A percentile compares a stretch with the other conserved stretches of the same genome.
phyloP scores from a whole-genome alignment of 2,329 filamentous ascomycete species.

The Didymosphaeria variabile region DNA sequence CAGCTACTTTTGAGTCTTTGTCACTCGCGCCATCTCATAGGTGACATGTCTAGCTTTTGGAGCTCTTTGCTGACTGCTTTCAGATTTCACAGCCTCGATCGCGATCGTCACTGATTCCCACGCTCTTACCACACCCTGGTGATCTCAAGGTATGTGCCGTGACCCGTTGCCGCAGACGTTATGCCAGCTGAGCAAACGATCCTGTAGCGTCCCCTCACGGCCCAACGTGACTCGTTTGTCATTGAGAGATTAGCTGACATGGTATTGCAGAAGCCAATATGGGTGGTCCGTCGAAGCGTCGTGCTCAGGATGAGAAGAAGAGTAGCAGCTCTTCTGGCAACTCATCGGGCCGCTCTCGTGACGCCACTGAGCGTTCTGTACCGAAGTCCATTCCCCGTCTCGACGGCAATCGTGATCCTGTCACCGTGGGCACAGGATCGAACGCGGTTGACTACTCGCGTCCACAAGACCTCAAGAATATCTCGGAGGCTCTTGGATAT shows the following conservation, averaged over 20 bases:
- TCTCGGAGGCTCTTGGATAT: constrained; percentile 48
- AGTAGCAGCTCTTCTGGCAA: constrained; percentile 35
- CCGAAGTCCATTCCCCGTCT: constrained; percentile 41
- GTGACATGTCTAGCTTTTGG: constrained; percentile 7
- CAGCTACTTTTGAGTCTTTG: constrained; percentile 10
- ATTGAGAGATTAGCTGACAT: constrained; percentile 28
- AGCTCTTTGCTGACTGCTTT: constrained; percentile 16
- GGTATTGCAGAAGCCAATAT: constrained; percentile 36
- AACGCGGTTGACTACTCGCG: constrained; percentile 36
- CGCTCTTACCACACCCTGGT: constrained; percentile 3
- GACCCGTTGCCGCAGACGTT: background rate
- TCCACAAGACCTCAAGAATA: constrained; percentile 43
- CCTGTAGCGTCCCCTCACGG: background rate
- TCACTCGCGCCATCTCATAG: constrained; percentile 14
- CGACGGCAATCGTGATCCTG: constrained; percentile 49
- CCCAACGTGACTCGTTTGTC: constrained; percentile 12
- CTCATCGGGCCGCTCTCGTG: constrained; percentile 36
- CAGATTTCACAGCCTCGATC: background rate
- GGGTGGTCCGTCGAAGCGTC: constrained; percentile 50
- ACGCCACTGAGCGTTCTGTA: constrained; percentile 36
- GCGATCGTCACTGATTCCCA: constrained; percentile 2
- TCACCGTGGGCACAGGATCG: constrained; percentile 3
- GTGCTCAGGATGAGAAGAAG: constrained; percentile 40
- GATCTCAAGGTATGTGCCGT: constrained; percentile 15
- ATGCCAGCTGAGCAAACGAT: constrained; percentile 4